These are phyloP conservation scores for Kazachstania psychrophila DNA, from an alignment of 805 yeast genomes.

Conservation along the genomic window DNA sequence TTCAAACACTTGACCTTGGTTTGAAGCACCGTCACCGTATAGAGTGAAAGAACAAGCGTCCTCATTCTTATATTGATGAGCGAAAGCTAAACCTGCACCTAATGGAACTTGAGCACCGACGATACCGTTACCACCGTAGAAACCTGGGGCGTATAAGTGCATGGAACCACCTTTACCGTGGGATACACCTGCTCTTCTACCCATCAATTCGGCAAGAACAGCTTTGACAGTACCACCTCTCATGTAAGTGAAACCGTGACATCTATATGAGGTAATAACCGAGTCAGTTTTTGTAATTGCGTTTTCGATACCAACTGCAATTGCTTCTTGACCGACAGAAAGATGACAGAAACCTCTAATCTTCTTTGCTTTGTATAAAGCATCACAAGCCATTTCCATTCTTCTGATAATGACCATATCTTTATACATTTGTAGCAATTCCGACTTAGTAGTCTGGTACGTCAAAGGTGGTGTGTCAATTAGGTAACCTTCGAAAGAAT, in stretches of 20 bases:
- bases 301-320: conserved; percentile 96
- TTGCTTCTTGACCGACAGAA: conserved; percentile 97
- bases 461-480: conserved; percentile 61
- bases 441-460: conserved; percentile 71
- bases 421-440: conserved; percentile 85
- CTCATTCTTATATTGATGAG: conserved; percentile 87
- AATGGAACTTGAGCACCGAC: conserved; percentile 99
- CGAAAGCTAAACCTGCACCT: conserved; percentile 97
- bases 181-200: conserved; percentile 89
- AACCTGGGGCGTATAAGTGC: conserved; percentile 95
- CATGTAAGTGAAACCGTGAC: conserved; percentile 97
- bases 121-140: conserved; percentile 99
- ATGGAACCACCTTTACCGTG: conserved; percentile 99
- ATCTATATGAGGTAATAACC: conserved; percentile 93
- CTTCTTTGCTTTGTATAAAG: conserved; percentile 94
- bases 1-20: conserved; percentile 99
- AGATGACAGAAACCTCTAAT: conserved; percentile 98
- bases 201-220: conserved; percentile 93
- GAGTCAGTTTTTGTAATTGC: conserved; percentile 82
- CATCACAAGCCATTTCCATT: conserved; percentile 99
- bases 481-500: conserved; percentile 79
- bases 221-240: conserved; percentile 88
- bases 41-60: conserved; percentile 74
- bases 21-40: conserved; percentile 99
- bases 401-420: conserved; percentile 91